Evolutionary conservation across 495 filamentous ascomycete species (phyloP).

Genomic region (Penicillium argentinense): DNA sequence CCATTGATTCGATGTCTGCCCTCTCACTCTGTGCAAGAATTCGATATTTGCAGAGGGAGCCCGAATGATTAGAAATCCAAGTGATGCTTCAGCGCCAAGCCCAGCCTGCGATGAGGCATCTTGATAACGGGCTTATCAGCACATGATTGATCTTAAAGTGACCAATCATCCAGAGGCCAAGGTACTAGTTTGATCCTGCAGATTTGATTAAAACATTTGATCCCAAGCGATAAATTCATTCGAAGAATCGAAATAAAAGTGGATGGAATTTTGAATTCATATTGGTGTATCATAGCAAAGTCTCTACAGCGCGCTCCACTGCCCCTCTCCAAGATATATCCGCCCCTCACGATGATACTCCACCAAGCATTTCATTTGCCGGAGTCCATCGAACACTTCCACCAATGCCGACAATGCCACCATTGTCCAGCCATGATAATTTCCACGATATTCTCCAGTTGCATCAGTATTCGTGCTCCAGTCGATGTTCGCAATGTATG

Average conservation of each 20-base stretch:
- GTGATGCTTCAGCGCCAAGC: background rate
- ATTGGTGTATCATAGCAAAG: too few relatives aligned
- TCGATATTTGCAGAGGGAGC: background rate
- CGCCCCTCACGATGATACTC: constrained; percentile 27
- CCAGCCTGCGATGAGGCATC: too few relatives aligned
- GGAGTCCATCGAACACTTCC: constrained; percentile 31
- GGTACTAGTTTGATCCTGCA: too few relatives aligned
- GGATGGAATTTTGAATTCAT: background rate
- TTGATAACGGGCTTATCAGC: constrained; percentile 22
- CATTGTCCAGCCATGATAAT: constrained; percentile 28
- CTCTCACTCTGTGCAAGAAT: background rate
- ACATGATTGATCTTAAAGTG: constrained; percentile 30
- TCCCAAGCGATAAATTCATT: too few relatives aligned
- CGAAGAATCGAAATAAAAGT: too few relatives aligned
- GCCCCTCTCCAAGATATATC: constrained; percentile 26
- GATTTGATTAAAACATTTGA: too few relatives aligned
- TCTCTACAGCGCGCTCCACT: too few relatives aligned
- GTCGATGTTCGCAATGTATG: background rate
- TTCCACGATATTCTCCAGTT: constrained; percentile 6
- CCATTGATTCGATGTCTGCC: constrained; percentile 45
- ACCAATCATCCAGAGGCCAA: too few relatives aligned
- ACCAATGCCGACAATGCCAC: constrained; percentile 29
- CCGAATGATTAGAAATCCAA: background rate
- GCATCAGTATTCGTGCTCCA: background rate
- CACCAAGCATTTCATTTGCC: constrained; percentile 23